These are phyloP conservation scores for Leishmania tropica DNA, from an alignment of 208 protist species.

Conservation along the genomic window DNA sequence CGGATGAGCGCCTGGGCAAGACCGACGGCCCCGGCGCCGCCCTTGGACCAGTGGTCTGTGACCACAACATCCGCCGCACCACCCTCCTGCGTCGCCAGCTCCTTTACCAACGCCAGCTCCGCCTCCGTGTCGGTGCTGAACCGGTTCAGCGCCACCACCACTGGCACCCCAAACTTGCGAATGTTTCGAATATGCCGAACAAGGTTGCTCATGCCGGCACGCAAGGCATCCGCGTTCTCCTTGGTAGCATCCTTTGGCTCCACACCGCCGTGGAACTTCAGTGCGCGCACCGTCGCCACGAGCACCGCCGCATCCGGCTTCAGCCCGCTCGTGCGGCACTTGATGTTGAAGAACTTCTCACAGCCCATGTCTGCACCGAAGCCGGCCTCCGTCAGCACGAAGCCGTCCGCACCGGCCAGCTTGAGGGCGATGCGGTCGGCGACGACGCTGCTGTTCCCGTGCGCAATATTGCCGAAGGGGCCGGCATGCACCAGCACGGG, in stretches of 20 bases:
- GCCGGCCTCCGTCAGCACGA: slow-evolving; percentile 97
- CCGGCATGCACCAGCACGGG: slow-evolving; percentile 97
- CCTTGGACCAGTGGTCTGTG: slow-evolving; percentile 93
- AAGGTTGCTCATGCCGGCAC: slow-evolving; percentile 90
- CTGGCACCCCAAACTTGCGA: slow-evolving; percentile 95
- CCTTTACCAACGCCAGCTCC: slow-evolving; percentile 88
- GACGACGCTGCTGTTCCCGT: slow-evolving; percentile 98
- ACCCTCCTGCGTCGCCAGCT: slow-evolving; percentile 61
- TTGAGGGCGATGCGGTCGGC: slow-evolving; percentile 96
- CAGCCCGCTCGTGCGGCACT: slow-evolving; percentile 95
- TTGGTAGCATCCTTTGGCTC: slow-evolving; percentile 64
- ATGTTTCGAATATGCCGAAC: slow-evolving; percentile 94
- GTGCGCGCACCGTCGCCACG: slow-evolving; percentile 95
- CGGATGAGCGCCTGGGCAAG: slow-evolving; percentile 88
- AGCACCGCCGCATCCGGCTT: slow-evolving; percentile 95
- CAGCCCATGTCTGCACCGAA: slow-evolving; percentile 95
- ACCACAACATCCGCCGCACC: slow-evolving; percentile 93
- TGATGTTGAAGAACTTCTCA: slow-evolving; percentile 99
- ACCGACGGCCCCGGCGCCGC: slow-evolving; percentile 88
- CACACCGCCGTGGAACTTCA: slow-evolving; percentile 97
- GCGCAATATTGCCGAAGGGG: slow-evolving; percentile 99
- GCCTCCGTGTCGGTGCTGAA: slow-evolving; percentile 92
- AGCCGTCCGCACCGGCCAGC: slow-evolving; percentile 95
- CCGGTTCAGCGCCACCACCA: slow-evolving; percentile 96
- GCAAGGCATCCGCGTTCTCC: slow-evolving; percentile 93